These are phyloP conservation scores for Helicocarpus griseus DNA, from an alignment of 2,329 filamentous ascomycete genomes.

Conservation along the genomic window DNA sequence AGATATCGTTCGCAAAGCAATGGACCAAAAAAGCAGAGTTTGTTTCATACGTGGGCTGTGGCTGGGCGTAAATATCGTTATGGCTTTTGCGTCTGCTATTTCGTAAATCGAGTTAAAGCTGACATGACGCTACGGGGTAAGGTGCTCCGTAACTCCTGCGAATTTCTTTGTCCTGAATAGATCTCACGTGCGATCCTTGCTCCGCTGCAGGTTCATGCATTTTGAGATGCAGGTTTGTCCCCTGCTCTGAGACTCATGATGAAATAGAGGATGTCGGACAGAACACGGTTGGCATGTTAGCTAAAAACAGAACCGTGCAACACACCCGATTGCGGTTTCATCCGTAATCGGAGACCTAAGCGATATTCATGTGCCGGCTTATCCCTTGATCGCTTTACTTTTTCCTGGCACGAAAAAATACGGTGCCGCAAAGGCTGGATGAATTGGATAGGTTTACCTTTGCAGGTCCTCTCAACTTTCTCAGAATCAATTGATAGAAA, in stretches of 20 bases:
- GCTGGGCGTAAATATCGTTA: neutral
- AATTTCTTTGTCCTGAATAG: conserved; percentile 1
- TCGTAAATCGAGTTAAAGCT: neutral
- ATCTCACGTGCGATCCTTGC: neutral
- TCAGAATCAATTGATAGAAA: too few relatives aligned
- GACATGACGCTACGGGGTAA: neutral
- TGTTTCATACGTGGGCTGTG: neutral
- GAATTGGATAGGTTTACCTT: too few relatives aligned
- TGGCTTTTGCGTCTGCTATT: neutral
- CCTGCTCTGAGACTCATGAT: neutral
- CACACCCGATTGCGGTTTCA: neutral
- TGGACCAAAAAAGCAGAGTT: neutral
- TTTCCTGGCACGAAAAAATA: neutral
- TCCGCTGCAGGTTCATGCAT: neutral
- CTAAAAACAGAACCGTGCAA: neutral
- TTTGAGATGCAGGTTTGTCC: neutral
- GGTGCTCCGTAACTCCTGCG: neutral
- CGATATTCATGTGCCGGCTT: neutral
- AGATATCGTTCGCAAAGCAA: neutral
- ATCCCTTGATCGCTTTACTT: neutral
- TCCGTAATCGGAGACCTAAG: neutral
- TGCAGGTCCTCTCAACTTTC: too few relatives aligned
- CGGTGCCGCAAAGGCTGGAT: neutral
- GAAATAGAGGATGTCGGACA: neutral
- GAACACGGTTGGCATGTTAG: neutral